A percentile compares a stretch with the other conserved stretches of the same genome.
Evolutionary conservation across 2,329 filamentous ascomycete genomes (phyloP).

Genomic region (Fusarium annulatum): DNA sequence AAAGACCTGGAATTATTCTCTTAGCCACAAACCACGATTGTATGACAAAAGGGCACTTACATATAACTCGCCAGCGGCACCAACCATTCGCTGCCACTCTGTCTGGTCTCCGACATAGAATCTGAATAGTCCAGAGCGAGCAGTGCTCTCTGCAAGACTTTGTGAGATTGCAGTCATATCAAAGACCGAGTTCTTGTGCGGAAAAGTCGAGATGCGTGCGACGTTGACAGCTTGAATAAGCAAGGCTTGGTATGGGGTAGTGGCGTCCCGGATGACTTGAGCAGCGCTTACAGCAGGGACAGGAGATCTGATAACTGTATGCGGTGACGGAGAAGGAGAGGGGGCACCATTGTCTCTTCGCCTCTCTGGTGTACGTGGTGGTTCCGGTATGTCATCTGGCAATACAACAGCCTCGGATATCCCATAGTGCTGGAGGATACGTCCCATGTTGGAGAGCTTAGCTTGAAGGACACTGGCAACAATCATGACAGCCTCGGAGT

Average conservation of each 20-base stretch:
- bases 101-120: not conserved
- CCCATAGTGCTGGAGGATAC: not conserved
- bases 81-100: not conserved
- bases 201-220: not conserved
- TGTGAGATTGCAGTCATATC: not conserved
- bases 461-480: too few relatives aligned
- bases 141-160: not conserved
- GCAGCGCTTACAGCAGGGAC: not conserved
- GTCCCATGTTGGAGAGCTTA: too few relatives aligned
- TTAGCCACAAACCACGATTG: fast-evolving
- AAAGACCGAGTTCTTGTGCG: not conserved
- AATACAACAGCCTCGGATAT: fast-evolving
- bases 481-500: too few relatives aligned
- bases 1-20: not conserved
- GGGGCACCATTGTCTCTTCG: not conserved
- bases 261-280: not conserved
- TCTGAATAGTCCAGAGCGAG: not conserved
- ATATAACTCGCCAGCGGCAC: not conserved
- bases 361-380: not conserved
- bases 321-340: not conserved
- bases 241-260: not conserved
- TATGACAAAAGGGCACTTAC: fast-evolving
- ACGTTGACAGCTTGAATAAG: not conserved
- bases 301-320: not conserved
- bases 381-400: fast-evolving